Percentiles rank a stretch among this genome's conserved stretches.
Conservation (phyloP, 1,284 basidiomycete species). For the Rugiboletus extremiorientalis region DNA sequence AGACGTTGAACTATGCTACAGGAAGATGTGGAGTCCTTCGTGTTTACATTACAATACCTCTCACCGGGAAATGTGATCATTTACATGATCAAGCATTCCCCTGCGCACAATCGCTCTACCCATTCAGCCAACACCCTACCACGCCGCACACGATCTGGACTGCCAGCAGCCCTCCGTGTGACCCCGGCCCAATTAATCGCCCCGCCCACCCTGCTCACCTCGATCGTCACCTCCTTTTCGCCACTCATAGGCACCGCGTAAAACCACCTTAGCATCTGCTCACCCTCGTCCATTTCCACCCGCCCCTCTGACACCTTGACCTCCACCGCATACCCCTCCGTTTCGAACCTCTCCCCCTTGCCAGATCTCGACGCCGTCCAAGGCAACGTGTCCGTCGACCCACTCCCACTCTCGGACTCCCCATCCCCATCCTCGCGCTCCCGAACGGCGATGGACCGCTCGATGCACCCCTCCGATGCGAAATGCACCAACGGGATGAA, state of each 20-base stretch:
- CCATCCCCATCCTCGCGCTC: background rate
- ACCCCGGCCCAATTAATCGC: slow-evolving; percentile 43
- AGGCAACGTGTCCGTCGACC: slow-evolving; percentile 26
- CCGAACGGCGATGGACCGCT: slow-evolving; percentile 9
- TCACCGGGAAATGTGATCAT: background rate
- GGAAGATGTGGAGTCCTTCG: no score
- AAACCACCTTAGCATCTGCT: slow-evolving; percentile 83
- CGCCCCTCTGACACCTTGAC: slow-evolving; percentile 65
- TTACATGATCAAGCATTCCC: slow-evolving; percentile 29
- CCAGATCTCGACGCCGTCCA: slow-evolving; percentile 1
- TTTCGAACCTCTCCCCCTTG: slow-evolving; percentile 12
- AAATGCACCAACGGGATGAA: slow-evolving; percentile 90
- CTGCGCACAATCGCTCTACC: slow-evolving; percentile 14
- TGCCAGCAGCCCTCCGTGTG: background rate
- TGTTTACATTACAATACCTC: background rate
- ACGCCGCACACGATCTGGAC: background rate
- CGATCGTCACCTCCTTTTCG: slow-evolving; percentile 59
- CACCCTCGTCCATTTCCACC: slow-evolving; percentile 57
- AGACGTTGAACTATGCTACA: background rate
- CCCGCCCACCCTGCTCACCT: slow-evolving; percentile 63
- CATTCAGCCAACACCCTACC: background rate
- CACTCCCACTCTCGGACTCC: slow-evolving; percentile 1
- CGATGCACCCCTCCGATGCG: slow-evolving; percentile 49
- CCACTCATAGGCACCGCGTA: slow-evolving; percentile 64
- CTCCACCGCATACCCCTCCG: slow-evolving; percentile 39